phyloP scores from a whole-genome alignment of 306 rosid genomes.

The Prunus mume region DNA sequence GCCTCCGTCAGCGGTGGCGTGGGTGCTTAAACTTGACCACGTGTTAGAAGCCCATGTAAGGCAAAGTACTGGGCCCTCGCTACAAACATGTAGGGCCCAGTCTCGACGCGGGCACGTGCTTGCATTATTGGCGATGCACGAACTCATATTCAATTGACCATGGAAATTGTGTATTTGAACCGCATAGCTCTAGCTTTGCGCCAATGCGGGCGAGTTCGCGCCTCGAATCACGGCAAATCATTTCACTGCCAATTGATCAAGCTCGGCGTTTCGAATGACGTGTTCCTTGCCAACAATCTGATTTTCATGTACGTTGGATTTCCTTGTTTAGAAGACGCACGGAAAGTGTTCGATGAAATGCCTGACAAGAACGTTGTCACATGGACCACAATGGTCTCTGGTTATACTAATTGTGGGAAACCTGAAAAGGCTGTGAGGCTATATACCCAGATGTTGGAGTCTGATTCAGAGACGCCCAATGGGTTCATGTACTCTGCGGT shows the following conservation, averaged over 20 bases:
- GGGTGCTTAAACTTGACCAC: not conserved
- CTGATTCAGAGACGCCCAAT: constrained; percentile 53
- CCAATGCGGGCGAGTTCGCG: constrained; percentile 46
- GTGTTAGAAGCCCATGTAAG: not conserved
- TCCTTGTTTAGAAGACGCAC: constrained; percentile 40
- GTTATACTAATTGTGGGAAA: constrained; percentile 49
- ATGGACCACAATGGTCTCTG: constrained; percentile 87
- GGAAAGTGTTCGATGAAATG: constrained; percentile 70
- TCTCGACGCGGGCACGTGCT: not conserved
- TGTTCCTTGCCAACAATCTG: constrained; percentile 56
- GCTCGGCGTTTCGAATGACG: constrained; percentile 44
- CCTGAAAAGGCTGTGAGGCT: constrained; percentile 51
- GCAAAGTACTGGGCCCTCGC: not conserved
- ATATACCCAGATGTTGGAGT: constrained; percentile 45
- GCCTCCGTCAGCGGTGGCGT: not conserved
- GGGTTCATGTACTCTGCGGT: constrained; percentile 72
- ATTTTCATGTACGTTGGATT: constrained; percentile 48
- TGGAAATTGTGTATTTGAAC: constrained; percentile 36
- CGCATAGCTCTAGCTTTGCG: constrained; percentile 52
- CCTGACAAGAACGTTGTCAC: constrained; percentile 50
- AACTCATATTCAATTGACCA: not conserved
- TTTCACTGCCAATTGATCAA: constrained; percentile 59
- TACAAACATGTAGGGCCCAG: not conserved
- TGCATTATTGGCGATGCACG: not conserved
- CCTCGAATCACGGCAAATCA: constrained; percentile 48